A percentile compares a stretch with the other conserved stretches of the same genome.
These are phyloP conservation scores for Bifiguratus adelaidae DNA, from an alignment of 192 early-diverging fungal genomes.

Conservation along the genomic window DNA sequence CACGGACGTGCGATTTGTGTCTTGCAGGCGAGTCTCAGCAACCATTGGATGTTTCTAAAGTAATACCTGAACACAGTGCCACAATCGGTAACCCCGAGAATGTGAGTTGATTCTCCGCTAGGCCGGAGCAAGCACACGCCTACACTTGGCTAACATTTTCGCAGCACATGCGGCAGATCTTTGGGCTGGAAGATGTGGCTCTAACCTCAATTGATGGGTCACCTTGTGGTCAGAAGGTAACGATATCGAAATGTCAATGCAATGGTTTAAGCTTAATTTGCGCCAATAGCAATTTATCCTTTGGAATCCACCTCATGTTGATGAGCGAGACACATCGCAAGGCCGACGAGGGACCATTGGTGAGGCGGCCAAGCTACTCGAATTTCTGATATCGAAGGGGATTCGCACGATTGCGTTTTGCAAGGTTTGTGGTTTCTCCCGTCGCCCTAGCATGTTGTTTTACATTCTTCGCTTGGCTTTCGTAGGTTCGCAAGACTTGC, in stretches of 20 bases:
- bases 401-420: constrained; percentile 42
- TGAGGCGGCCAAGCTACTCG: constrained; percentile 20
- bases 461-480: too few relatives aligned
- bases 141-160: background rate
- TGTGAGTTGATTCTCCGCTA: background rate
- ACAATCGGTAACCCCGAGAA: constrained; percentile 50
- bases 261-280: background rate
- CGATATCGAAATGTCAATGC: background rate
- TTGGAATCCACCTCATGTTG: constrained; percentile 30
- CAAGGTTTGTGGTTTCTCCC: constrained; percentile 40
- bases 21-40: constrained; percentile 67
- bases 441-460: constrained; percentile 37
- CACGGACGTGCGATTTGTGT: constrained; percentile 37
- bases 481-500: constrained; percentile 17
- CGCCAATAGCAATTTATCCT: constrained; percentile 18
- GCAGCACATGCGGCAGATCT: constrained; percentile 21
- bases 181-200: constrained; percentile 11
- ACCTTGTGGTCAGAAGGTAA: constrained; percentile 20
- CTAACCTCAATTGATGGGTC: constrained; percentile 19
- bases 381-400: constrained; percentile 15
- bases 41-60: too few relatives aligned
- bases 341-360: constrained; percentile 7
- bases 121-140: background rate
- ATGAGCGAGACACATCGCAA: background rate
- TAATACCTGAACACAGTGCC: too few relatives aligned